Base-by-base conservation (phyloP, 768 basidiomycete species). In the Termitomyces bulborhizus region DNA sequence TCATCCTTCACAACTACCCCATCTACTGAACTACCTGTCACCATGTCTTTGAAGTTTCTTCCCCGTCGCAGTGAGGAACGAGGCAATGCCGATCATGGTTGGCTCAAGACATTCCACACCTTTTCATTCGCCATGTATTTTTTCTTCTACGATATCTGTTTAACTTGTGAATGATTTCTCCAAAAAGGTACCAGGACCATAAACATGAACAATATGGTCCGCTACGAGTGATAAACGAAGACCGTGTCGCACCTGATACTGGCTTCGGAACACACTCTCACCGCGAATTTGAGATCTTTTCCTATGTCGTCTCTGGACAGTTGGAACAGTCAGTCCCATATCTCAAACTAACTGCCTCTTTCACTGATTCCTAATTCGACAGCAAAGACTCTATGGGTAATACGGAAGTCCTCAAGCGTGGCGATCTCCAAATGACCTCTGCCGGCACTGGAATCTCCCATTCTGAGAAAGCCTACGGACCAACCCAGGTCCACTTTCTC, bases 351-450 rank as follows among this genome's bases (percentile, higher is more conserved):
- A 9, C 11, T 13, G 12, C 21, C 27, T 16, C 5, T 24, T 43
- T 21, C 4, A 21, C n/a, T 53, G 46, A 44, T 46, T 26, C 11
- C 48, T 29, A 58, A 18, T 60, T 18, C n/a, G 51, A 27, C 43
- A 92, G 93, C 73, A 81, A 87, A 69, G 96, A 98, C 71, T 90
- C 86, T 5, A 90, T 97, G 88, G 86, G 87, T 39, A 96, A 96
- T 72, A 79, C 80, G 52, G 96, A 98, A 68, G 77, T 94, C 55
- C 81, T 98, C 66, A 85, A 85, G 66, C 84, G 93, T 15, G 96
- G 96, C 1, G 88, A 93, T 62, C 62, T 98, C 32, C 95, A 98
- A 68, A 82, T 97, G 73, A 94, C 94, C 2, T 92, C 88, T 1
- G 85, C 95, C 0, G 95, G 95, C 9, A 94, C 88, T 0, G 96